Evolutionary conservation across 1,284 basidiomycete genomes (phyloP).

Genomic region (Austropuccinia psidii): DNA sequence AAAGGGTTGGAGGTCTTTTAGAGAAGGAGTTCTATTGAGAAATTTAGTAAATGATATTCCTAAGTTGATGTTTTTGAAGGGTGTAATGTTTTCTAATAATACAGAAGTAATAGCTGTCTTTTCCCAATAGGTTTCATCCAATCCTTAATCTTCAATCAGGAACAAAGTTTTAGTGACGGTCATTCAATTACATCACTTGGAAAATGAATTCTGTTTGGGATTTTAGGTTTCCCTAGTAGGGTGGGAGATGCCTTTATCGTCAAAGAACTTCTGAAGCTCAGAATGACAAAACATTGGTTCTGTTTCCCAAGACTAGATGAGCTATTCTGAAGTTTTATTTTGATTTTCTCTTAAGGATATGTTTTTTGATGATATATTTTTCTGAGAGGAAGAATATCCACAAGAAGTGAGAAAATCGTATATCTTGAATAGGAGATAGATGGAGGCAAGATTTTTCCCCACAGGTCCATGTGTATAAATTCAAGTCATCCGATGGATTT

Average conservation of each 20-base stretch:
- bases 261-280: constrained; percentile 44
- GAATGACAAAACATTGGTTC: constrained; percentile 43
- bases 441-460: neutral
- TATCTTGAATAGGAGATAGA: neutral
- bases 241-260: constrained; percentile 44
- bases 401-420: neutral
- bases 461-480: neutral
- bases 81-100: constrained; percentile 48
- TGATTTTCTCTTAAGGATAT: constrained; percentile 37
- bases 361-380: neutral
- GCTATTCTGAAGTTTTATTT: constrained; percentile 45
- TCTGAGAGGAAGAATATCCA: neutral
- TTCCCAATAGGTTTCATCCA: constrained; percentile 47
- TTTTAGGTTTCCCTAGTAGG: constrained; percentile 49
- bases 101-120: constrained; percentile 44
- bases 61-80: neutral
- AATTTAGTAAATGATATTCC: neutral
- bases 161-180: constrained; percentile 42
- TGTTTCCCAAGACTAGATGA: constrained; percentile 47
- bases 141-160: constrained; percentile 42
- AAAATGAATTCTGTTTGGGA: constrained; percentile 47
- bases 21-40: no score
- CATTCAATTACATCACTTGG: constrained; percentile 45
- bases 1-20: neutral
- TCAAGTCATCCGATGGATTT: neutral